Evolutionary conservation across 2,329 filamentous ascomycete genomes (phyloP).

Genomic region (Alternaria conjuncta): DNA sequence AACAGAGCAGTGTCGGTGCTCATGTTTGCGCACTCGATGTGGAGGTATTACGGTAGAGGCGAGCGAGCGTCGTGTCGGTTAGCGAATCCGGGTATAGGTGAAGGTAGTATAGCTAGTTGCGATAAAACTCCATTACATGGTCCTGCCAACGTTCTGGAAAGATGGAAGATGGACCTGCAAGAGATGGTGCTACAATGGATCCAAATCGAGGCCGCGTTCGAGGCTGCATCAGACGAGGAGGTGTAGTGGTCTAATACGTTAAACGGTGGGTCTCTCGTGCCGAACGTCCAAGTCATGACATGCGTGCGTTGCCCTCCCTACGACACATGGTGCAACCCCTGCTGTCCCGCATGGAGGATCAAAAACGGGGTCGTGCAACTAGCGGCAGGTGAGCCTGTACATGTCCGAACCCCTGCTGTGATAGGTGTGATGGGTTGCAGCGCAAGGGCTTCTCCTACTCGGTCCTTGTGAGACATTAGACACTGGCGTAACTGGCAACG

Average conservation of each 20-base stretch:
- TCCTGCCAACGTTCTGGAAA: background rate
- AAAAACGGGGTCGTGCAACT: conserved; percentile 21
- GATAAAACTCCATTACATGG: conserved; percentile 9
- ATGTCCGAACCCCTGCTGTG: conserved; percentile 13
- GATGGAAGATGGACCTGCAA: background rate
- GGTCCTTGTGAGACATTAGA: conserved; percentile 12
- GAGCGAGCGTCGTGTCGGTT: background rate
- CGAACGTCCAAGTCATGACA: conserved; percentile 12
- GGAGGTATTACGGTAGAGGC: background rate
- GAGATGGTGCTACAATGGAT: background rate
- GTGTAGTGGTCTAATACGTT: conserved; percentile 11
- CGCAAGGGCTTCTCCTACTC: conserved; percentile 7
- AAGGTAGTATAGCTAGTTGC: conserved; percentile 1
- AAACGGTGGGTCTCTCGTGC: conserved; percentile 6
- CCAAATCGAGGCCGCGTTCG: conserved; percentile 1
- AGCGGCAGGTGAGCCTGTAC: conserved; percentile 17
- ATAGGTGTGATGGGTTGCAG: conserved; percentile 8
- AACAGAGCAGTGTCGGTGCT: background rate
- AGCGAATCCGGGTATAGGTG: background rate
- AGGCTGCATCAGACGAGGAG: conserved; percentile 6
- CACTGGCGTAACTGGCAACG: background rate
- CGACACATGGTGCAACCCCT: conserved; percentile 15
- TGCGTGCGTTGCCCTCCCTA: conserved; percentile 14
- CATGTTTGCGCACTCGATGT: conserved; percentile 4
- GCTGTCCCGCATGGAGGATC: conserved; percentile 24